Evolutionary conservation across 306 rosid species (phyloP), one percentile per base, ranked within the genome.

Genomic region (Trifolium fragiferum): DNA sequence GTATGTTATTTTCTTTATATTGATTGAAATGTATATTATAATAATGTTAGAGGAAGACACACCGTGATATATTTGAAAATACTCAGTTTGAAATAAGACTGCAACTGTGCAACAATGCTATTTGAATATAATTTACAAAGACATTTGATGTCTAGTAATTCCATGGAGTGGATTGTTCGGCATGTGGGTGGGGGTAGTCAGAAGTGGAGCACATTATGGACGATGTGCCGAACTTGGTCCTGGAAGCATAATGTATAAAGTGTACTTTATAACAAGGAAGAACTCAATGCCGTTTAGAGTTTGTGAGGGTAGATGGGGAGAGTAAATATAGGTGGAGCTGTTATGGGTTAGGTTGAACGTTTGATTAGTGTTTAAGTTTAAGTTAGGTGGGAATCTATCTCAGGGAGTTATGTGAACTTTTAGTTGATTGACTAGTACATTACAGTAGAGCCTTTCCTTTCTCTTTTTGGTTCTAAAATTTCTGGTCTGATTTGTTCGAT

Each of bases 71-170:
- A 21, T 43, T 41, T 11, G 57, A 59, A 60, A 8, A 33, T 15
- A 66, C n/a, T n/a, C n/a, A n/a, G n/a, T n/a, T n/a, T n/a, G n/a
- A n/a, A n/a, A n/a, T n/a, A n/a, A n/a, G 15, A 58, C 38, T n/a
- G 60, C 6, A 54, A 54, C 60, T n/a, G n/a, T 20, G 70, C 70
- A 33, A 61, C 33, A 43, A 3, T 68, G n/a, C n/a, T n/a, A n/a
- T n/a, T n/a, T n/a, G n/a, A n/a, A n/a, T n/a, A n/a, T n/a, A n/a
- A n/a, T n/a, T n/a, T n/a, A n/a, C n/a, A n/a, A n/a, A n/a, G n/a
- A n/a, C n/a, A n/a, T n/a, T n/a, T n/a, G n/a, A n/a, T n/a, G n/a
- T n/a, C n/a, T n/a, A n/a, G n/a, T n/a, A n/a, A n/a, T n/a, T n/a
- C n/a, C n/a, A n/a, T n/a, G n/a, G n/a, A n/a, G 15, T 33, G 41